phyloP scores from a whole-genome alignment of 2,329 filamentous ascomycete genomes.

The Diplocarpon rosae region DNA sequence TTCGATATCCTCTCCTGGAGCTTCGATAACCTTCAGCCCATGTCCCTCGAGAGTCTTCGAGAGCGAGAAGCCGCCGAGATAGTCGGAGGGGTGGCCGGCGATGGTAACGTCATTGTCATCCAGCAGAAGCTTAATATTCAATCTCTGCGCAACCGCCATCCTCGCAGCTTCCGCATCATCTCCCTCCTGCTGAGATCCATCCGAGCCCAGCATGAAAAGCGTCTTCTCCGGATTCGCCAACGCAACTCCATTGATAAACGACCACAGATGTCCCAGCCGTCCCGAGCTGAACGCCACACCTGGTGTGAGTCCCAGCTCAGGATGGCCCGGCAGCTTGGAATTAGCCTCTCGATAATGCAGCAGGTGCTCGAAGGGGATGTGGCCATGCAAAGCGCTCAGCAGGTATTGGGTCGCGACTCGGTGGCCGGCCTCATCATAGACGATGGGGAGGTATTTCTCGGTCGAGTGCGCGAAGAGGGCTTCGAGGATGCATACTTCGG shows the following conservation, averaged over 20 bases:
- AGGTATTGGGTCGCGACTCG: slow-evolving; percentile 32
- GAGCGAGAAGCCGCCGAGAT: slow-evolving; percentile 29
- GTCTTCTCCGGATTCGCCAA: slow-evolving; percentile 30
- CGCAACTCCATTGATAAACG: slow-evolving; percentile 30
- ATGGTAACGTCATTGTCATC: slow-evolving; percentile 33
- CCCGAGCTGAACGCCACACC: slow-evolving; percentile 32
- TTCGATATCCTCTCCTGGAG: slow-evolving; percentile 30
- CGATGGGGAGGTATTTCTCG: slow-evolving; percentile 26
- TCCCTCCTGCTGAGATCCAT: slow-evolving; percentile 33
- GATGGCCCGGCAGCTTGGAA: slow-evolving; percentile 31
- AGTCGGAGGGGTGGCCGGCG: slow-evolving; percentile 30
- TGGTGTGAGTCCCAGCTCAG: slow-evolving; percentile 30
- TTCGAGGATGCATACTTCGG: slow-evolving; percentile 31
- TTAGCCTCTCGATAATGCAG: slow-evolving; percentile 31
- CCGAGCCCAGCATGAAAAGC: slow-evolving; percentile 29
- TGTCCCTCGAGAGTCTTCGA: slow-evolving; percentile 28
- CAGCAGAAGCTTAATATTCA: slow-evolving; percentile 31
- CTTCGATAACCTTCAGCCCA: slow-evolving; percentile 28
- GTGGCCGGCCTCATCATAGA: slow-evolving; percentile 32
- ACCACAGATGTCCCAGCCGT: slow-evolving; percentile 32
- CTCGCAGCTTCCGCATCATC: slow-evolving; percentile 32
- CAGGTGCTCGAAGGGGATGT: slow-evolving; percentile 30
- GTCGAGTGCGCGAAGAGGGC: slow-evolving; percentile 29
- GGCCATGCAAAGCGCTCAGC: slow-evolving; percentile 28
- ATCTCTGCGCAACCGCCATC: slow-evolving; percentile 28